These are phyloP conservation scores for Rhynchospora pubera DNA, from an alignment of 176 grass and related monocot species.

Conservation along the genomic window DNA sequence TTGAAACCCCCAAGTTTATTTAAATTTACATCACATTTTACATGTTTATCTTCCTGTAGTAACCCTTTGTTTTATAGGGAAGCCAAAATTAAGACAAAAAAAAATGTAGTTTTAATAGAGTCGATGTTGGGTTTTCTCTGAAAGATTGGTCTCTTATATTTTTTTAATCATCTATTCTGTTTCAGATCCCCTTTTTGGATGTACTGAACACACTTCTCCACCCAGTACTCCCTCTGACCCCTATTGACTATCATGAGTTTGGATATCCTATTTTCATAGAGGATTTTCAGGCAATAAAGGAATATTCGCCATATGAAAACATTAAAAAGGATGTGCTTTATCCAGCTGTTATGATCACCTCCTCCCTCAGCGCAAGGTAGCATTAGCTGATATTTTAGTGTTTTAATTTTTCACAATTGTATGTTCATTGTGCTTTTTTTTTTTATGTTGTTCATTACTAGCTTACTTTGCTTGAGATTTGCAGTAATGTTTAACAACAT, in stretches of 20 bases:
- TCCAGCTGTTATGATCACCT: conserved; percentile 84
- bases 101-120: not conserved
- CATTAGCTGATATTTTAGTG: not conserved
- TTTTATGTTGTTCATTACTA: not conserved
- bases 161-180: not conserved
- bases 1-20: not conserved
- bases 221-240: conserved; percentile 84
- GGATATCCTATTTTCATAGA: conserved; percentile 77
- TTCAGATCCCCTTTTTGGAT: conserved; percentile 94
- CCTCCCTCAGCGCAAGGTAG: conserved; percentile 82
- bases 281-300: conserved; percentile 85
- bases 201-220: conserved; percentile 80
- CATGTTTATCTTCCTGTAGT: not conserved
- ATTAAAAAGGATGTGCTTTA: conserved; percentile 80
- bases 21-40: not conserved
- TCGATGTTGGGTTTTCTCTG: not conserved
- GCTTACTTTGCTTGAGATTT: not conserved
- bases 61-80: not conserved
- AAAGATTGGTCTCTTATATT: not conserved
- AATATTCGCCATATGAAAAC: conserved; percentile 94
- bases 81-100: not conserved
- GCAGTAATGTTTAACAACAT: not conserved
- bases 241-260: conserved; percentile 94
- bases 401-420: not conserved
- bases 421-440: not conserved